Base-by-base conservation (phyloP, 495 filamentous ascomycete species). In the Hyaloscypha hepaticicola region DNA sequence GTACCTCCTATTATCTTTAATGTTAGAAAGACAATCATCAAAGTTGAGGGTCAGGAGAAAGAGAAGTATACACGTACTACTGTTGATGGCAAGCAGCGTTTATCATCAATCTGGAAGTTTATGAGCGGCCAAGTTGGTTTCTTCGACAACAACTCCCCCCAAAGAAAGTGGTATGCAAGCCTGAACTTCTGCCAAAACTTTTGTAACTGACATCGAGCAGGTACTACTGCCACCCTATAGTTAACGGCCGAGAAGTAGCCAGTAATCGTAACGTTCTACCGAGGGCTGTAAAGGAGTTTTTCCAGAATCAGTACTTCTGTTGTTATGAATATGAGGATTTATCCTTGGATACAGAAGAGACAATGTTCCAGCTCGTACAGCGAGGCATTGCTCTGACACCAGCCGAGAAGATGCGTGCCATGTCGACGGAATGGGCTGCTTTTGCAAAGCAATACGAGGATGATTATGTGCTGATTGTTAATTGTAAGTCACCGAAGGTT, bases 1-100 rank as follows among this genome's bases (percentile, higher is more conserved):
- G 73, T 82, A 60, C 80, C 80, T 22, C 80, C 80, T 4, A 70
- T 83, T 4, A 82, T 83, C 38, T 81, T 83, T 61, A 82, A 80
- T 62, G 73, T 77, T 12, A 67, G 76, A 29, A 69, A 57, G 38
- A 55, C 52, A n/a, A 24, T 61, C 4, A 62, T 65, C 61, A 66
- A 55, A 11, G 49, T 7, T 31, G 64, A 55, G 58, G 69, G 45
- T 66, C 60, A 61, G 24, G 66, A 56, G 58, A 65, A 27, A 22
- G 34, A 29, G 12, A 61, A 65, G 26, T 63, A 64, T 41, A 50
- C 33, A 26, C 66, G 64, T n/a, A 72, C 77, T 29, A 81, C 77
- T 51, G 74, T 83, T 12, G 80, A 83, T 67, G 80, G 80, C 21
- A 83, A 83, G 69, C 80, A 83, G 65, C 77, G 80, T 25, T 66